Base-by-base conservation (phyloP, 805 yeast genomes). In the Yarrowia keelungensis region DNA sequence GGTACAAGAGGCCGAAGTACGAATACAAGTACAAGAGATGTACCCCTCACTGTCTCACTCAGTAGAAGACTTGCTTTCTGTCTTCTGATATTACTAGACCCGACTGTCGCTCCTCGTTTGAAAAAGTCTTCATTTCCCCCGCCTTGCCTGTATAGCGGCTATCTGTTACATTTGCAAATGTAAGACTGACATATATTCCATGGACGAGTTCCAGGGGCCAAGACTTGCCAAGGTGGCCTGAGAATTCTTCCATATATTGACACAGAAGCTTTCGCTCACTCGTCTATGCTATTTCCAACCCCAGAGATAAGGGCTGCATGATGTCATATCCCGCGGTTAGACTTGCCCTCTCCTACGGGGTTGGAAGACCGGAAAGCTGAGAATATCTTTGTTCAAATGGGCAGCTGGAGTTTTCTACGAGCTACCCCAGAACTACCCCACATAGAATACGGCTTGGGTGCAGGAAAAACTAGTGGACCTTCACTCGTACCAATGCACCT, bases 221-320 rank as follows among this genome's bases (percentile, higher is more conserved):
- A 49, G 53, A 32, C 19, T 9, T 49, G 53, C 53, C 53, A 49
- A 49, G 53, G 16, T 32, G 53, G 53, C 9, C 19, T 49, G 53
- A 26, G 39, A 49, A 32, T 15, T 9, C 15, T 8, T 8, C n/a
- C 12, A 8, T n/a, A n/a, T n/a, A 9, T n/a, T 15, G 53, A 32
- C 10, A 42, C 19, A 14, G 15, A 41, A 22, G 16, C 5, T 22
- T 16, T 43, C 12, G 16, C 16, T 8, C 35, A 19, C 49, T 26
- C 32, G 32, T 26, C 32, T 26, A 46, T 22, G 49, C 32, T 46
- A 10, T 32, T 35, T 50, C 9, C 8, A 9, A 8, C 2, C 11
- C 22, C 22, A 16, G 45, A 39, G 59, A 53, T 53, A 53, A 53
- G 59, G 59, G 32, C 58, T 51, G 58, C 58, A 51, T 36, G 32